phyloP scores from a whole-genome alignment of 2,329 filamentous ascomycete species.

The Clathrospora elynae region DNA sequence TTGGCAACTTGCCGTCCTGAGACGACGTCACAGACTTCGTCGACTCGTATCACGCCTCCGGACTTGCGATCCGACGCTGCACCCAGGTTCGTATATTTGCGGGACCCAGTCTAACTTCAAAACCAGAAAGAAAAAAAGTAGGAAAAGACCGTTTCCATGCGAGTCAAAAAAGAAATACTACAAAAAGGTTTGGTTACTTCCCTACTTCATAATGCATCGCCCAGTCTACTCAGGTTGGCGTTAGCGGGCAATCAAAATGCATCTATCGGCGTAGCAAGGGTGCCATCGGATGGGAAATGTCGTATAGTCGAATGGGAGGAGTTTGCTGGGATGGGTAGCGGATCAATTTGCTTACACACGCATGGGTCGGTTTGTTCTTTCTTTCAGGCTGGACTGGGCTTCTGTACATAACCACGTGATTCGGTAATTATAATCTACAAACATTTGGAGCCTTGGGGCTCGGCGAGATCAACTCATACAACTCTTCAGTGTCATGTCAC shows the following conservation, averaged over 20 bases:
- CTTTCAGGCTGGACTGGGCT: neutral
- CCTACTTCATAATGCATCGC: slow-evolving; percentile 8
- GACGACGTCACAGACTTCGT: neutral
- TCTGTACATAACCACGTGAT: slow-evolving; percentile 29
- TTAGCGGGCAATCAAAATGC: slow-evolving; percentile 17
- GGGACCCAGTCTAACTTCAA: slow-evolving; percentile 26
- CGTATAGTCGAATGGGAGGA: too few relatives aligned
- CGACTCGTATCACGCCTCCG: slow-evolving; percentile 4
- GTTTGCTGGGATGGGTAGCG: too few relatives aligned
- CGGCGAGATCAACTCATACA: too few relatives aligned
- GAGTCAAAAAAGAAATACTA: slow-evolving; percentile 13
- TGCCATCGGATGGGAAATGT: slow-evolving; percentile 1
- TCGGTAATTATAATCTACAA: slow-evolving; percentile 29
- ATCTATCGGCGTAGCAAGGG: slow-evolving; percentile 11
- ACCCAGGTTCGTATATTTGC: slow-evolving; percentile 22
- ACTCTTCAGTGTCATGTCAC: too few relatives aligned
- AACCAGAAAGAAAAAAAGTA: slow-evolving; percentile 36
- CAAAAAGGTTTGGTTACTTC: slow-evolving; percentile 20
- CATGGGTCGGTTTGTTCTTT: neutral
- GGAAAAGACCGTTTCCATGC: slow-evolving; percentile 24
- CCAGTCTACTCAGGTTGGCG: slow-evolving; percentile 6
- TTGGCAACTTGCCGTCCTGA: slow-evolving; percentile 18
- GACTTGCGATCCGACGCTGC: slow-evolving; percentile 12
- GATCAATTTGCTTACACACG: slow-evolving; percentile 5
- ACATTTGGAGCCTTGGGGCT: slow-evolving; percentile 29